Base-by-base conservation (phyloP, 345 rosid genomes). In the Brassica juncea region DNA sequence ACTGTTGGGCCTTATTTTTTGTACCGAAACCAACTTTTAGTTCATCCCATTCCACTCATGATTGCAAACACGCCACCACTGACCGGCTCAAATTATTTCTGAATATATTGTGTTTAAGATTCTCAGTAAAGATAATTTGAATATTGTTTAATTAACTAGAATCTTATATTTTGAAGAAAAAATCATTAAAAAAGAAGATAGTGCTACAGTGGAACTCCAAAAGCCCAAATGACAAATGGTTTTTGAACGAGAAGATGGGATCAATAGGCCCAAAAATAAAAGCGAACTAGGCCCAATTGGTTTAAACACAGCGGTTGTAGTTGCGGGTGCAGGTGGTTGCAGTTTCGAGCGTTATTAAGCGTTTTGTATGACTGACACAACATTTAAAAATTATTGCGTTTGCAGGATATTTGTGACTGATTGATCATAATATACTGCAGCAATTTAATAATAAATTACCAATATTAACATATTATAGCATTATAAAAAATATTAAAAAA, bases 41-140 rank as follows among this genome's bases (percentile, higher is more conserved):
- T 44, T 14, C 10, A 68, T 47, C 60, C 14, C 27, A n/a, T 49
- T 62, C 61, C 30, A 37, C 21, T 63, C 70, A 32, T 74, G 66
- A 49, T 65, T 21, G n/a, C 49, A 19, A 30, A 73, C 49, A 10
- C 27, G 62, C 16, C 3, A 59, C 30, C 15, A 59, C 64, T 58
- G 31, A 58, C 63, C n/a, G n/a, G 63, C 31, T 58, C 63, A 10
- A 21, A 9, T 58, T 58, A 10, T 23, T 9, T 58, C 28, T 23
- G 30, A 57, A 19, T 57, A 57, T 57, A 54, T 7, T 19, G 23
- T 55, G 60, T 47, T 19, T 19, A 54, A 52, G 59, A 54, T 54
- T 15, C 21, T 55, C 60, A 21, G 30, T 21, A 0, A 58, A 58
- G 12, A 23, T 58, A 58, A 58, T 49, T 49, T 49, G 57, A 49